Base-by-base conservation (phyloP, 306 rosid species). In the Mimosa pudica region DNA sequence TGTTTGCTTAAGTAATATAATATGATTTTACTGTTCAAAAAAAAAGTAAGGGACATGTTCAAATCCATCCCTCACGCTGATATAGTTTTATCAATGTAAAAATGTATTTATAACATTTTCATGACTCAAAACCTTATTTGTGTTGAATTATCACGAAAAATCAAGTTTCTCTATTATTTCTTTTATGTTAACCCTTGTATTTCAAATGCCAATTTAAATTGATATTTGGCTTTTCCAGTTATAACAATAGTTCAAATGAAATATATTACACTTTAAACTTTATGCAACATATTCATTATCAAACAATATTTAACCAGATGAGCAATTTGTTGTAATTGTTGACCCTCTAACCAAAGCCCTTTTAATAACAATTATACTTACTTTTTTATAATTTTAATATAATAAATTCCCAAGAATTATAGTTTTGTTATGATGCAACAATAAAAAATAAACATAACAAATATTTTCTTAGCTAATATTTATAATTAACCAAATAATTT, bases 1-100 rank as follows among this genome's bases (percentile, higher is more conserved):
- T n/a, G n/a, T n/a, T n/a, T n/a, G n/a, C n/a, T n/a, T n/a, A n/a
- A n/a, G n/a, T n/a, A n/a, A n/a, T n/a, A n/a, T n/a, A n/a, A n/a
- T n/a, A n/a, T n/a, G n/a, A n/a, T n/a, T n/a, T n/a, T n/a, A n/a
- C n/a, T n/a, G n/a, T n/a, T n/a, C n/a, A n/a, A n/a, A n/a, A n/a
- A n/a, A n/a, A n/a, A 8, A 20, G 36, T 20, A 35, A 35, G 36
- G 5, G 13, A 60, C 36, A 20, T 60, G 65, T 6, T 20, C 35
- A 60, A 60, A 60, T 20, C 36, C 65, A 60, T 60, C 65, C 65
- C 65, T 60, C 65, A 60, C 24, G 65, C 65, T 8, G 12, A 60
- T 24, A 35, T 6, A 60, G 7, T 60, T 57, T 12, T 14, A 24
- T 61, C 4, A 61, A 30, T 35, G 66, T 24, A 61, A 24, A 20